Base-by-base conservation (phyloP, 2,329 filamentous ascomycete species). In the Penicillium sp. region DNA sequence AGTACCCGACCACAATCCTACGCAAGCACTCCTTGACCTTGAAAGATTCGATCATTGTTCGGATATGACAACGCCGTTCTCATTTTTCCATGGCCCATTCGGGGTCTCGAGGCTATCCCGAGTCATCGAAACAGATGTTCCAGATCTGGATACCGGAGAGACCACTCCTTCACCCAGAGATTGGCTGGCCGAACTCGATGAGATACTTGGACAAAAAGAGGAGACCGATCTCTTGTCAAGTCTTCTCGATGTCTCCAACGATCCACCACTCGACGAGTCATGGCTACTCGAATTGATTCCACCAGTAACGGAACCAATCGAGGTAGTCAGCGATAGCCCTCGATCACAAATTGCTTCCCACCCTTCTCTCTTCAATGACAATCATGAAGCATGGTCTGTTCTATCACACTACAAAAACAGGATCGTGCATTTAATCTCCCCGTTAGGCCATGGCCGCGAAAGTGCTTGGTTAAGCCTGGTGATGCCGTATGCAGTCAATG, bases 381-480 rank as follows among this genome's bases (percentile, higher is more conserved):
- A 64, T 8, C 37, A 56, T 6, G 63, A 65, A 38, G 49, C 59
- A 12, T 68, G 65, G 65, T n/a, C 56, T 5, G 50, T 68, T n/a
- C 49, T 68, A 3, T 67, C 66, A 9, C 53, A 67, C 37, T 68
- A 68, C 28, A 61, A 61, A 45, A 63, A 68, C 2, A 47, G 40
- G n/a, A 66, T 67, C 1, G 44, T 68, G 3, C 65, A 57, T 7
- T 42, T 68, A 15, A 57, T 65, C 5, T 66, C 62, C 9, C 60
- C 66, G n/a, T 38, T 65, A 5, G 60, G 59, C 3, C 49, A 55
- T 53, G 62, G 58, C 22, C 54, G 62, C 2, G 63, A 65, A 28
- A 56, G 51, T 3, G 57, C 63, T 9, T 67, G 63, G 66, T 24
- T 59, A 10, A 62, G 45, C 8, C 30, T 65, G 24, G 57, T 68